phyloP scores from a whole-genome alignment of 495 filamentous ascomycete genomes.

The Penicillium cinerascens region DNA sequence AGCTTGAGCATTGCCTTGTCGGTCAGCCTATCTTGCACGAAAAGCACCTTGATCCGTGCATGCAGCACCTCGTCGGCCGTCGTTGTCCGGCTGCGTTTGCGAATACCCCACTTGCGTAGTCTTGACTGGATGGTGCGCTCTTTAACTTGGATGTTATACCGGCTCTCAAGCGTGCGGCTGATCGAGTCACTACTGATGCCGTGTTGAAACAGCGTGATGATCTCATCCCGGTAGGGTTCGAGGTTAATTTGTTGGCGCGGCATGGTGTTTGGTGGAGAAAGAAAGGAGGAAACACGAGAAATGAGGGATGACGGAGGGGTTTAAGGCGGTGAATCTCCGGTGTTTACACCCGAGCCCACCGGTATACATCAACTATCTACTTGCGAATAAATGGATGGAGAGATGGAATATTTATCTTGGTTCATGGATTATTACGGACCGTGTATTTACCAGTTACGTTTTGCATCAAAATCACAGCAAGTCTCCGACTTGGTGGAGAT shows the following conservation, averaged over 20 bases:
- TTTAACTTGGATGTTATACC: slow-evolving; percentile 28
- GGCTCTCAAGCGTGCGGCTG: slow-evolving; percentile 22
- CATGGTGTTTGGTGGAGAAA: slow-evolving; percentile 14
- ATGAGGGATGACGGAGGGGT: background rate
- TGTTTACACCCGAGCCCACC: slow-evolving; percentile 1
- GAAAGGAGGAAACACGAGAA: background rate
- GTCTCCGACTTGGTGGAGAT: slow-evolving; percentile 7
- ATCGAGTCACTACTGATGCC: slow-evolving; percentile 29
- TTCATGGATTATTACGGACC: slow-evolving; percentile 2
- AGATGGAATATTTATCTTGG: background rate
- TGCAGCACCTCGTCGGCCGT: slow-evolving; percentile 26
- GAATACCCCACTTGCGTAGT: slow-evolving; percentile 30
- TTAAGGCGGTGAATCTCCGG: slow-evolving; percentile 22
- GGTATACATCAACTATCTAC: background rate
- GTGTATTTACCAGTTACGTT: slow-evolving; percentile 11
- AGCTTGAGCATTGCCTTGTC: slow-evolving; percentile 30
- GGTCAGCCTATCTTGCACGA: slow-evolving; percentile 23
- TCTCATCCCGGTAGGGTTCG: slow-evolving; percentile 28
- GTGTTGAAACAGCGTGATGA: slow-evolving; percentile 22
- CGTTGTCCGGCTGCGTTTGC: slow-evolving; percentile 27
- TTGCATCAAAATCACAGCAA: slow-evolving; percentile 2
- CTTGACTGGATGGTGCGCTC: slow-evolving; percentile 28
- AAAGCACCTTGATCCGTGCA: slow-evolving; percentile 26
- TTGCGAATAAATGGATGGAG: background rate
- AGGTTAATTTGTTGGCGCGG: slow-evolving; percentile 30